Percentiles rank a stretch among this genome's conserved stretches.
These are phyloP conservation scores for Coemansia sp. DNA, from an alignment of 192 early-diverging fungal genomes.

Conservation along the genomic window DNA sequence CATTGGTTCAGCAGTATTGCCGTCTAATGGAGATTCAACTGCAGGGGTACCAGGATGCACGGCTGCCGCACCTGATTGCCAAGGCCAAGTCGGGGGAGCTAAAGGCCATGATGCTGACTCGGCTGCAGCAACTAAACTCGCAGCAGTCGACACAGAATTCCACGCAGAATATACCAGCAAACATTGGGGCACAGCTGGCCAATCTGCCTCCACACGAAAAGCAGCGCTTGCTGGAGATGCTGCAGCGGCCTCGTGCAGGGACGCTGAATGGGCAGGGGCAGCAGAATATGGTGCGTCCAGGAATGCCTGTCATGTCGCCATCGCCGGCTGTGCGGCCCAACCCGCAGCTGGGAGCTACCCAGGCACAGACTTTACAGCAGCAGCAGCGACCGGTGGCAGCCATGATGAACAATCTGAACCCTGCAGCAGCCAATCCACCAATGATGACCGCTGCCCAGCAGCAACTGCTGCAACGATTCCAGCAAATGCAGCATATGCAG, in stretches of 20 bases:
- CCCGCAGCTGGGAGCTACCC: neutral
- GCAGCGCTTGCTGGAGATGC: conserved; percentile 21
- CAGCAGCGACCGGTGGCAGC: conserved; percentile 9
- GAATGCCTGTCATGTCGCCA: conserved; percentile 3
- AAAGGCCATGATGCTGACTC: conserved; percentile 10
- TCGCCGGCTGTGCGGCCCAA: conserved; percentile 10
- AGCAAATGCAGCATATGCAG: conserved; percentile 28
- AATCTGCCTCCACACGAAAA: conserved; percentile 25
- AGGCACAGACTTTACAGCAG: neutral
- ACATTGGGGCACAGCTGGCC: conserved; percentile 15
- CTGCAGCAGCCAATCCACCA: conserved; percentile 13
- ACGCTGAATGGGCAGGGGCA: conserved; percentile 13
- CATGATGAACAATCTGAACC: conserved; percentile 24
- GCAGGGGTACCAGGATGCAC: conserved; percentile 20
- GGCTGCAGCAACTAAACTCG: conserved; percentile 9
- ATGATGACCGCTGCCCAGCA: conserved; percentile 21
- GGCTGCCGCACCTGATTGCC: conserved; percentile 11
- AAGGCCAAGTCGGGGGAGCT: conserved; percentile 42
- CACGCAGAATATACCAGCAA: conserved; percentile 2
- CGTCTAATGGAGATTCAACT: conserved; percentile 13
- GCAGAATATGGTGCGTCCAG: conserved; percentile 7
- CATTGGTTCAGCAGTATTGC: conserved; percentile 30
- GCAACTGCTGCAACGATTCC: conserved; percentile 16
- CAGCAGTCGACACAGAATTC: conserved; percentile 29
- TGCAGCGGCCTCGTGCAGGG: conserved; percentile 22